phyloP scores from a whole-genome alignment of 305 asterid genomes.

The Fraxinus xanthoxyloides region DNA sequence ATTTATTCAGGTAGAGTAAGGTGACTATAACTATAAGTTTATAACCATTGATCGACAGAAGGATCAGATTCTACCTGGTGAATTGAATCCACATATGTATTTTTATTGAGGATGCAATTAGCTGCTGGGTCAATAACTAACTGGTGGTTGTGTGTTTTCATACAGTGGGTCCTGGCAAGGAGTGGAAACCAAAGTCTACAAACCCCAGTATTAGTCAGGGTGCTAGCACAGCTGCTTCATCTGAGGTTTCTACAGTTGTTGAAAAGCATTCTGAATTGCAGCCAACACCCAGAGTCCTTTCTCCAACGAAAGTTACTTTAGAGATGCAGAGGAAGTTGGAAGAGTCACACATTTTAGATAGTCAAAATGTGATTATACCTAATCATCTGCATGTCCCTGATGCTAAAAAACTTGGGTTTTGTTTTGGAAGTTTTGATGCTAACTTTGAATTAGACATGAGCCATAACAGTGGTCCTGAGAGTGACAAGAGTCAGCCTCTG shows the following conservation, averaged over 20 bases:
- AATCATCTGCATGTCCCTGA: conserved; percentile 82
- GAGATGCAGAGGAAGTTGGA: conserved; percentile 68
- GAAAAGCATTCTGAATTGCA: conserved; percentile 40
- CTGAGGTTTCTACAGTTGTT: conserved; percentile 45
- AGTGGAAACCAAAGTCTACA: conserved; percentile 86
- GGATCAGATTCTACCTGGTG: background rate
- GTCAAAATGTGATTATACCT: conserved; percentile 76
- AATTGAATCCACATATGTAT: background rate
- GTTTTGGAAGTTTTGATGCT: conserved; percentile 92
- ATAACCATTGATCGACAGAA: background rate
- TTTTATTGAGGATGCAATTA: background rate
- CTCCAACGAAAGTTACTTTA: conserved; percentile 48
- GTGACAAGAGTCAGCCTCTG: conserved; percentile 39
- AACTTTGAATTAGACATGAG: conserved; percentile 52
- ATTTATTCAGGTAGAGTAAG: background rate
- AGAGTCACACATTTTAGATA: conserved; percentile 54
- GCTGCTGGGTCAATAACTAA: background rate
- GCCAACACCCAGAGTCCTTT: conserved; percentile 30
- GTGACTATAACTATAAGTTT: background rate
- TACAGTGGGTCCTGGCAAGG: conserved; percentile 65
- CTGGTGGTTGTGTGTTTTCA: conserved; percentile 12
- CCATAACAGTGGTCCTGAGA: conserved; percentile 39
- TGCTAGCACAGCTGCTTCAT: conserved; percentile 35
- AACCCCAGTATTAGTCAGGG: conserved; percentile 45
- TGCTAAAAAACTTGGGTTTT: conserved; percentile 77